Evolutionary conservation across 192 early-diverging fungal species (phyloP).

Genomic region (Diversispora eburnea): DNA sequence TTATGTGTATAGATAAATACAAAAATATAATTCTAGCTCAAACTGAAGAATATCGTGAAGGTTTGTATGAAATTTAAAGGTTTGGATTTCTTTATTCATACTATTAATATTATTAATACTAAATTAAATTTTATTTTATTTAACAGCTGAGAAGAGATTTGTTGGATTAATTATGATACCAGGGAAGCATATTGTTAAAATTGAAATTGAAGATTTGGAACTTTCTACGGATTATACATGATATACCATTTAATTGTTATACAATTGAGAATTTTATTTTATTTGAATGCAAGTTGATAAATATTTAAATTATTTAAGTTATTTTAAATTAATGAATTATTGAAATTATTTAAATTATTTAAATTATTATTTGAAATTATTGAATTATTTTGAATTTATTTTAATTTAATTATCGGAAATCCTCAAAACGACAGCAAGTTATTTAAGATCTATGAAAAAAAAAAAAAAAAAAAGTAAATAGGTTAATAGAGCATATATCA

Average conservation of each 20-base stretch:
- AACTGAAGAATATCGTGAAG: constrained; percentile 57
- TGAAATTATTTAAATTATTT: no score
- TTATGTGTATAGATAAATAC: constrained; percentile 72
- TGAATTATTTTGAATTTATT: no score
- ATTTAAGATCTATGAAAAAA: no score
- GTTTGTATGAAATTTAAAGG: background rate
- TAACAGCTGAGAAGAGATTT: constrained; percentile 50
- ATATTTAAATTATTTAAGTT: no score
- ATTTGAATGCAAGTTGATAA: no score
- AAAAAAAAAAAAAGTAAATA: no score
- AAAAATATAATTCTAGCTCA: constrained; percentile 69
- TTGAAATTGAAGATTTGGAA: constrained; percentile 49
- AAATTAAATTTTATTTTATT: background rate
- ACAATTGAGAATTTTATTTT: no score
- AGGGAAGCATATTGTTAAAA: constrained; percentile 62
- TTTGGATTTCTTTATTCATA: background rate
- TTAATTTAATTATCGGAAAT: no score
- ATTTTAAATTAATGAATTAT: no score
- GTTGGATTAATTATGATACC: constrained; percentile 79
- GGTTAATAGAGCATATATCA: no score
- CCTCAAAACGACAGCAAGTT: no score
- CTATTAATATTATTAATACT: background rate
- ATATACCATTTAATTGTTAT: background rate
- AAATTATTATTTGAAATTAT: no score
- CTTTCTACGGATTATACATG: constrained; percentile 6